phyloP scores from a whole-genome alignment of 2,329 filamentous ascomycete genomes.

The Diaporthe ampelina region DNA sequence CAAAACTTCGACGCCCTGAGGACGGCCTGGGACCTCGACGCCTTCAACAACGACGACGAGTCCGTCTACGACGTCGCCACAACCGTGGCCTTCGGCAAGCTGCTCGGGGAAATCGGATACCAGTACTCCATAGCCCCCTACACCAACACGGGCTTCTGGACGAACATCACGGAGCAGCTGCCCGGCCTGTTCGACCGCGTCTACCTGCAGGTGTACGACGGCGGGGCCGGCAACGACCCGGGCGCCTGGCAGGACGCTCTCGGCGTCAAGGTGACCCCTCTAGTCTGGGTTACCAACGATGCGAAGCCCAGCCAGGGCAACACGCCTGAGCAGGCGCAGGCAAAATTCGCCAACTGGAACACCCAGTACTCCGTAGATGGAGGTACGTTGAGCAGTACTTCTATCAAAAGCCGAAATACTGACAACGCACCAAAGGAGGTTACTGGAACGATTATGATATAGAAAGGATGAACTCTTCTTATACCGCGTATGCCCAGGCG shows the following conservation, averaged over 20 bases:
- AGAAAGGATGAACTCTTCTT: constrained; percentile 20
- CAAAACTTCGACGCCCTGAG: constrained; percentile 54
- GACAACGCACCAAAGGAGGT: not conserved
- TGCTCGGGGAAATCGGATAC: constrained; percentile 55
- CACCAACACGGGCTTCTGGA: constrained; percentile 55
- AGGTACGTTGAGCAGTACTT: not conserved
- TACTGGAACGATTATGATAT: constrained; percentile 27
- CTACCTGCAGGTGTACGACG: constrained; percentile 33
- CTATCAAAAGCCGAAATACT: not conserved
- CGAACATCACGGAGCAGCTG: constrained; percentile 46
- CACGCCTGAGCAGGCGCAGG: constrained; percentile 28
- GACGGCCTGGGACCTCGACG: constrained; percentile 56
- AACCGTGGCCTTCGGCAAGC: constrained; percentile 55
- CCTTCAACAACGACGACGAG: constrained; percentile 59
- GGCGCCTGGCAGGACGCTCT: constrained; percentile 22
- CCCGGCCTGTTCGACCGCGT: constrained; percentile 40
- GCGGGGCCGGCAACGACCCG: constrained; percentile 20
- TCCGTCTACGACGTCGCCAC: constrained; percentile 55
- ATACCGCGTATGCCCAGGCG: constrained; percentile 3
- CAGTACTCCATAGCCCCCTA: constrained; percentile 57
- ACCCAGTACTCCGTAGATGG: constrained; percentile 17
- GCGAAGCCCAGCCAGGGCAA: constrained; percentile 24
- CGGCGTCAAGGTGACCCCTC: constrained; percentile 12
- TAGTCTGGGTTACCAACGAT: constrained; percentile 30
- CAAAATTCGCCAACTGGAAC: constrained; percentile 31